These are phyloP conservation scores for Pulveroboletus ravenelii DNA, from an alignment of 768 basidiomycete genomes.

Conservation along the genomic window DNA sequence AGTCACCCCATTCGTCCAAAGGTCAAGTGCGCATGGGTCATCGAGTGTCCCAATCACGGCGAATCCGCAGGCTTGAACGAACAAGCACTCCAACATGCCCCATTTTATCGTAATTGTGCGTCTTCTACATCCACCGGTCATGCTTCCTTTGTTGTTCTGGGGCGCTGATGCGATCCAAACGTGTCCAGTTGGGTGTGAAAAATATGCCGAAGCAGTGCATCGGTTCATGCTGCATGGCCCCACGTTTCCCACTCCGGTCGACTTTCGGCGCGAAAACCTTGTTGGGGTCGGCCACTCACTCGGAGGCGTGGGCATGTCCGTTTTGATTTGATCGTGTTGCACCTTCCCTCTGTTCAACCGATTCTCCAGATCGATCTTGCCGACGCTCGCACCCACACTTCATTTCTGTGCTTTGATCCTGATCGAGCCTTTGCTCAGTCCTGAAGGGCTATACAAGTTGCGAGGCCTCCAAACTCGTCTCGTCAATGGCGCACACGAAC, in stretches of 20 bases:
- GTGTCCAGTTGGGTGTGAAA: conserved; percentile 54
- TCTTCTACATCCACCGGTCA: not conserved
- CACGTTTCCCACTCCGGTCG: conserved; percentile 35
- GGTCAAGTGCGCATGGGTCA: conserved; percentile 48
- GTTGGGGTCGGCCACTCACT: conserved; percentile 68
- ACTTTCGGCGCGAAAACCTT: conserved; percentile 48
- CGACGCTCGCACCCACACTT: conserved; percentile 41
- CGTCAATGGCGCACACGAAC: conserved; percentile 43
- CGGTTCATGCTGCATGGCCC: conserved; percentile 48
- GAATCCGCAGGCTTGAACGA: conserved; percentile 54
- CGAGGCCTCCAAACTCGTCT: conserved; percentile 38
- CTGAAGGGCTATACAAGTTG: conserved; percentile 42
- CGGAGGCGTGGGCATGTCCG: conserved; percentile 61
- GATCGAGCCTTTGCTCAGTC: conserved; percentile 61
- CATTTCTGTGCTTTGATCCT: conserved; percentile 51
- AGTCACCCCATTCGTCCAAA: not conserved
- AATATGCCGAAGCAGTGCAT: conserved; percentile 55
- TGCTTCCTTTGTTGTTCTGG: not conserved
- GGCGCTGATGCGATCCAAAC: not conserved
- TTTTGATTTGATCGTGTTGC: not conserved
- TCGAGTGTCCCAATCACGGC: conserved; percentile 74
- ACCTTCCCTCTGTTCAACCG: not conserved
- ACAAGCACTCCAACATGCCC: conserved; percentile 37
- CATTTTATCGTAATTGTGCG: conserved; percentile 46
- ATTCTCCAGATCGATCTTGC: conserved; percentile 46